These are phyloP conservation scores for Saccharomycopsis synnaedendra DNA, from an alignment of 805 yeast genomes.

Conservation along the genomic window DNA sequence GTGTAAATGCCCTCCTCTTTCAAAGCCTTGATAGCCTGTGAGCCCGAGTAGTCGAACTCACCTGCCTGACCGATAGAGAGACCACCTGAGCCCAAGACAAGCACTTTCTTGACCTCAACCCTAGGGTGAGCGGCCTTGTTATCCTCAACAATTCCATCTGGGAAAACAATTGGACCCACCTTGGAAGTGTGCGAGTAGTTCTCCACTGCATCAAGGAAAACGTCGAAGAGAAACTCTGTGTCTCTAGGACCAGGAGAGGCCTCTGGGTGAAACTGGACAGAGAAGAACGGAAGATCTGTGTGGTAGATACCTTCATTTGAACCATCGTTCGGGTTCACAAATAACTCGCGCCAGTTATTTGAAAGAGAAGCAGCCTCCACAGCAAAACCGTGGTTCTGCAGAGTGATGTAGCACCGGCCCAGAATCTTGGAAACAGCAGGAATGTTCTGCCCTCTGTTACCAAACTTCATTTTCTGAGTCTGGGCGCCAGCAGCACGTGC, in stretches of 20 bases:
- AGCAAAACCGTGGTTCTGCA: conserved; percentile 98
- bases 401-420: conserved; percentile 96
- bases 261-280: conserved; percentile 99
- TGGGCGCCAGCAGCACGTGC: conserved; percentile 95
- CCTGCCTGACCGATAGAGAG: conserved; percentile 98
- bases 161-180: conserved; percentile 72
- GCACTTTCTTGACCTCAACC: conserved; percentile 81
- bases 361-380: conserved; percentile 73
- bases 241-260: conserved; percentile 99
- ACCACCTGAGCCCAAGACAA: conserved; percentile 96
- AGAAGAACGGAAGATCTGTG: conserved; percentile 77
- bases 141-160: conserved; percentile 75
- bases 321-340: conserved; percentile 92
- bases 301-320: conserved; percentile 98
- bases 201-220: conserved; percentile 72
- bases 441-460: conserved; percentile 98
- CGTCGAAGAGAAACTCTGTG: conserved; percentile 93
- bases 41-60: conserved; percentile 97
- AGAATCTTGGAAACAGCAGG: conserved; percentile 85
- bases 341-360: conserved; percentile 84
- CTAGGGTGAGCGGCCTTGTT: conserved; percentile 69
- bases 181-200: conserved; percentile 45
- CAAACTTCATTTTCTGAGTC: conserved; percentile 85
- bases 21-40: conserved; percentile 97
- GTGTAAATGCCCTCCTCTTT: conserved; percentile 97